Conservation (phyloP, 345 rosid species). For the Eucalyptus curtisii region DNA sequence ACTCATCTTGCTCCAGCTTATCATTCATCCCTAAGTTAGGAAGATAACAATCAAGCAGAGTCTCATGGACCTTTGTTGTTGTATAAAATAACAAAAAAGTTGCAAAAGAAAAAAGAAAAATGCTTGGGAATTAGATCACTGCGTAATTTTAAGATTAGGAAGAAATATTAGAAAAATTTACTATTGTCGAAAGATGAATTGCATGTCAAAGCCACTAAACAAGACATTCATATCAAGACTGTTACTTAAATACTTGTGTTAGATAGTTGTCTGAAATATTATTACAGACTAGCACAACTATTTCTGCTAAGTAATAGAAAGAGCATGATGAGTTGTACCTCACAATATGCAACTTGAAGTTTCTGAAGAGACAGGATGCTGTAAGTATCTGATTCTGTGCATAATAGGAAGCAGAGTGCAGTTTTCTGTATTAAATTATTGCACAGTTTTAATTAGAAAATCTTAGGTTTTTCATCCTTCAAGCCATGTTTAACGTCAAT, state of each 20-base stretch:
- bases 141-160: not conserved
- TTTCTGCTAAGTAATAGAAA: not conserved
- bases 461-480: not conserved
- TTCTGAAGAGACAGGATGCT: not conserved
- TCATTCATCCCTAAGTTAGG: not conserved
- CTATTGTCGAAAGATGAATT: not conserved
- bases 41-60: not conserved
- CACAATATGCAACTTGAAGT: not conserved
- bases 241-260: not conserved
- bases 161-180: not conserved
- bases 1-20: not conserved
- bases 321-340: not conserved
- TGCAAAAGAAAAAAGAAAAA: not conserved
- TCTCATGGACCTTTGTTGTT: not conserved
- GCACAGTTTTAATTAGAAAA: not conserved
- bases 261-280: not conserved
- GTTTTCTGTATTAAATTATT: not conserved
- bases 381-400: not conserved
- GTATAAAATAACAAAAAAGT: not conserved
- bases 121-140: not conserved
- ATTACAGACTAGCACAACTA: not conserved
- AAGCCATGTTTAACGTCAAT: not conserved
- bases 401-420: not conserved
- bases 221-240: not conserved
- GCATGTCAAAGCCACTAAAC: not conserved